These are phyloP conservation scores for Moesziomyces sp. DNA, from an alignment of 1,284 basidiomycete species.

Conservation along the genomic window DNA sequence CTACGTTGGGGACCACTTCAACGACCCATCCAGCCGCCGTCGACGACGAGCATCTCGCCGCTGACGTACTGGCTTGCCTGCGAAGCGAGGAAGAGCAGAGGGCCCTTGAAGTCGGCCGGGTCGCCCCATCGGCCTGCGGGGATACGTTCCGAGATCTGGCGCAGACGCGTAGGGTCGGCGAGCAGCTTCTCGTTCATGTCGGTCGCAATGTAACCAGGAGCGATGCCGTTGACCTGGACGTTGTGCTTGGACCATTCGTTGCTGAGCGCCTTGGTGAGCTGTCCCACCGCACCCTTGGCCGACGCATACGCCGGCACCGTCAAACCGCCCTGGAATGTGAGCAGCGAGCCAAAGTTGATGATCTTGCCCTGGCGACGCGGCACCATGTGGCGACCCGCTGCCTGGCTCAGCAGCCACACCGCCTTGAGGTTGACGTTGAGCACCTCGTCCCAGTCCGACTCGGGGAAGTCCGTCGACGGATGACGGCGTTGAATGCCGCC, in stretches of 20 bases:
- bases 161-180: conserved; percentile 77
- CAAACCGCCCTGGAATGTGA: conserved; percentile 65
- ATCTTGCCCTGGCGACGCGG: conserved; percentile 52
- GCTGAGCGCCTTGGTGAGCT: conserved; percentile 69
- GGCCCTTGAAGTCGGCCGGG: conserved; percentile 88
- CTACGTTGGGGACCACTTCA: conserved; percentile 1
- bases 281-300: conserved; percentile 80
- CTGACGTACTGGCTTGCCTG: conserved; percentile 87
- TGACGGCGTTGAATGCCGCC: conserved; percentile 81
- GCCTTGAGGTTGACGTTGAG: conserved; percentile 61
- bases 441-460: conserved; percentile 85
- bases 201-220: conserved; percentile 67
- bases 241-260: conserved; percentile 83
- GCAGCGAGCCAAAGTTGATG: conserved; percentile 62
- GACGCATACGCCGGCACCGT: conserved; percentile 87
- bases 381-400: conserved; percentile 58
- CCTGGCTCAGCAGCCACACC: conserved; percentile 55
- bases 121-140: conserved; percentile 79
- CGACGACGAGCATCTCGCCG: conserved; percentile 75
- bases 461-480: conserved; percentile 77
- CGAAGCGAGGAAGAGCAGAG: conserved; percentile 88
- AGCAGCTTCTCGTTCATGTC: conserved; percentile 78
- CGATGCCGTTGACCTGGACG: conserved; percentile 88
- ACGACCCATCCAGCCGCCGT: conserved; percentile 64
- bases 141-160: conserved; percentile 83